phyloP scores from a whole-genome alignment of 169 alveolate species.

The Plasmodium gallinaceum region DNA sequence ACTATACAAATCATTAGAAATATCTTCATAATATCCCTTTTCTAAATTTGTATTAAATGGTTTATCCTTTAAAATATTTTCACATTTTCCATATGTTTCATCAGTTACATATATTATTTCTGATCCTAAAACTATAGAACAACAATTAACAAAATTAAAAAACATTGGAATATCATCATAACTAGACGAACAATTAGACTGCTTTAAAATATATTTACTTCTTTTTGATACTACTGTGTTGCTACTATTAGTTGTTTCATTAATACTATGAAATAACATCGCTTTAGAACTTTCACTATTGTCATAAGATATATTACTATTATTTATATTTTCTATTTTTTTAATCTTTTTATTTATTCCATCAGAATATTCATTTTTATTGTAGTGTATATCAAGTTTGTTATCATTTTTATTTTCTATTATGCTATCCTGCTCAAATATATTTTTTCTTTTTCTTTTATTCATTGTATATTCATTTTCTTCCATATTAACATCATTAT shows the following conservation, averaged over 20 bases:
- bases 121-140: conserved; percentile 67
- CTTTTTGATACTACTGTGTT: conserved; percentile 71
- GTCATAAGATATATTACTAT: conserved; percentile 40
- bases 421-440: conserved; percentile 20
- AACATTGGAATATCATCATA: conserved; percentile 67
- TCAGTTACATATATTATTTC: conserved; percentile 77
- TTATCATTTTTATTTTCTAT: conserved; percentile 9
- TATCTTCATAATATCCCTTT: conserved; percentile 71
- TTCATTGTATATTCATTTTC: conserved; percentile 15
- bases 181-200: conserved; percentile 54
- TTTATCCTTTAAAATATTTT: conserved; percentile 75
- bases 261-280: conserved; percentile 40
- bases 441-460: conserved; percentile 47
- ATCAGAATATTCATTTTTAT: neutral
- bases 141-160: conserved; percentile 67
- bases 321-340: conserved; percentile 13
- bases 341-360: conserved; percentile 14
- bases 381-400: conserved; percentile 6
- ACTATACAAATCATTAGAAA: conserved; percentile 53
- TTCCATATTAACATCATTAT: neutral
- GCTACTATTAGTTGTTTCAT: conserved; percentile 75
- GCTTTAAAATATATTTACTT: conserved; percentile 61
- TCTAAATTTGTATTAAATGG: conserved; percentile 55
- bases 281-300: conserved; percentile 69
- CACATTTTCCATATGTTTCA: conserved; percentile 77